Evolutionary conservation across 495 filamentous ascomycete genomes (phyloP).

Genomic region (Talaromyces liani): DNA sequence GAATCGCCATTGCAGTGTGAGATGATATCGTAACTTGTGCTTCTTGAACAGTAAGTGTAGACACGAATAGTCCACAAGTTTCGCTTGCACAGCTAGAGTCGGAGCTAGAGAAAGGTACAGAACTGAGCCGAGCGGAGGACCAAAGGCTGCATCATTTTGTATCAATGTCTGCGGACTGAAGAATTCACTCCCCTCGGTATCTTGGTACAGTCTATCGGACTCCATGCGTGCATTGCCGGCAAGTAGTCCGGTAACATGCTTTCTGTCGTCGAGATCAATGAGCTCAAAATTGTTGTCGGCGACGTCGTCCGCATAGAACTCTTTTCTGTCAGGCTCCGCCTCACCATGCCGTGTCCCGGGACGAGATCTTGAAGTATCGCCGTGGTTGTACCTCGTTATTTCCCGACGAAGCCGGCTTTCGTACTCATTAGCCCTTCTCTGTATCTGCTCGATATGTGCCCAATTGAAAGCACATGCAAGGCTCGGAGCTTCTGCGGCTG

Average conservation of each 20-base stretch:
- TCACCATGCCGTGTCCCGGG: constrained; percentile 5
- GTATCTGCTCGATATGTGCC: constrained; percentile 59
- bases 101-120: constrained; percentile 71
- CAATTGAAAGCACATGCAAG: constrained; percentile 73
- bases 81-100: constrained; percentile 63
- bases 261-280: constrained; percentile 31
- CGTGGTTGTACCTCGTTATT: constrained; percentile 30
- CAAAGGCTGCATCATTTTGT: constrained; percentile 30
- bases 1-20: constrained; percentile 69
- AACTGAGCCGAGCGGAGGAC: constrained; percentile 63
- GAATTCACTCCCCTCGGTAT: constrained; percentile 17
- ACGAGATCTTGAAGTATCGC: constrained; percentile 4
- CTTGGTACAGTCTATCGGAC: constrained; percentile 21
- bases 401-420: constrained; percentile 42
- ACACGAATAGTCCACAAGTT: constrained; percentile 66
- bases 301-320: not conserved
- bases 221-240: constrained; percentile 19
- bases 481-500: constrained; percentile 40
- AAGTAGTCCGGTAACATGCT: constrained; percentile 18
- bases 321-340: not conserved
- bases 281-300: constrained; percentile 22
- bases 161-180: constrained; percentile 7
- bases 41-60: constrained; percentile 73
- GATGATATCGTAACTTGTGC: constrained; percentile 66
- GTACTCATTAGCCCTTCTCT: constrained; percentile 54